A percentile compares a stretch with the other conserved stretches of the same genome.
Evolutionary conservation across 495 filamentous ascomycete species (phyloP).

Genomic region (Apiosordaria backusii): DNA sequence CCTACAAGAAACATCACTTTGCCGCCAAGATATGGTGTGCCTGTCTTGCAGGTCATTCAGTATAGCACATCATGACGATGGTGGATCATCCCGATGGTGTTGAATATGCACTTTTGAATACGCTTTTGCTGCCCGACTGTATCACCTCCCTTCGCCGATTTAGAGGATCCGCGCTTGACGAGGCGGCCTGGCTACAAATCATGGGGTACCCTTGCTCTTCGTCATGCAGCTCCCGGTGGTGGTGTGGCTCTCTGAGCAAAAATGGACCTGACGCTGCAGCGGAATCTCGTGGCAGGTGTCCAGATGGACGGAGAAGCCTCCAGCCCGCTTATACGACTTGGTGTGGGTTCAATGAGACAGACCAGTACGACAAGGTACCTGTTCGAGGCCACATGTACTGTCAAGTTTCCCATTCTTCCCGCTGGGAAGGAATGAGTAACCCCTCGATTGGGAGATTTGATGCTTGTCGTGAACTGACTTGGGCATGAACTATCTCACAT

Average conservation of each 20-base stretch:
- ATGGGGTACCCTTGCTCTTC: slow-evolving; percentile 19
- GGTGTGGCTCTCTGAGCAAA: slow-evolving; percentile 18
- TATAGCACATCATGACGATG: not conserved
- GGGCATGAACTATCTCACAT: not conserved
- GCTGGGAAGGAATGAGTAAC: not conserved
- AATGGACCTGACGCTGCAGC: slow-evolving; percentile 4
- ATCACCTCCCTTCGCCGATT: not conserved
- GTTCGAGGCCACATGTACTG: slow-evolving; percentile 18
- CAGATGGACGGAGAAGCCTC: not conserved
- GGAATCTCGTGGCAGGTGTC: slow-evolving; percentile 1
- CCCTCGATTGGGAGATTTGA: not conserved
- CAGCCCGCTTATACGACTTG: not conserved
- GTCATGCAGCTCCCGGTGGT: slow-evolving; percentile 16
- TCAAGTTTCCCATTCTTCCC: slow-evolving; percentile 5
- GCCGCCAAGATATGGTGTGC: not conserved
- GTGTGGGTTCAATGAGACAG: slow-evolving; percentile 7
- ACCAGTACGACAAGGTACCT: slow-evolving; percentile 27
- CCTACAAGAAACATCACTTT: not conserved
- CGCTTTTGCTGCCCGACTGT: slow-evolving; percentile 26
- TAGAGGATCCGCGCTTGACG: slow-evolving; percentile 16
- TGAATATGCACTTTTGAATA: slow-evolving; percentile 10
- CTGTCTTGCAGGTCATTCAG: not conserved
- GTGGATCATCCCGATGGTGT: not conserved
- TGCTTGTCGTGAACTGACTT: not conserved
- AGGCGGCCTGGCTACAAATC: not conserved